Evolutionary conservation across 805 yeast species (phyloP), one percentile per base, ranked within the genome.

Genomic region (Schwanniomyces vanrijiae): DNA sequence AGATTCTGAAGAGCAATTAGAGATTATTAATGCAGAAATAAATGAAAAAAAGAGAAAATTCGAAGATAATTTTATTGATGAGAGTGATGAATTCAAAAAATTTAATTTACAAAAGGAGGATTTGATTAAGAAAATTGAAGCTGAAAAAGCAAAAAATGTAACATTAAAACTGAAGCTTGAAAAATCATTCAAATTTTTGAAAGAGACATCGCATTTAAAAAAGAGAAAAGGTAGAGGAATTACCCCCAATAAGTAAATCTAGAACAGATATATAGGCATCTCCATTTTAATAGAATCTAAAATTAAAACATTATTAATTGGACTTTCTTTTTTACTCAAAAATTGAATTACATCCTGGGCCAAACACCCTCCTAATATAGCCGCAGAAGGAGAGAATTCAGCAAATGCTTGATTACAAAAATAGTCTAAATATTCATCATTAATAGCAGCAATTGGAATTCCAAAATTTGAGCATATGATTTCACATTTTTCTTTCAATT

Each of bases 311-410:
- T 94, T 94, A 61, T 90, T 91, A 33, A 91, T 74, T 2, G 97
- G 96, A 37, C 83, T 75, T 55, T 88, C 90, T 54, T 84, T 81
- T 54, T 80, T 80, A 37, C 94, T 86, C 44, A 92, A 65, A 45
- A 77, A 82, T 67, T 94, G 94, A 40, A 94, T 86, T 11, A 90
- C 85, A 62, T 91, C 97, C 66, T 94, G 99, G 2, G 96, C 87
- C 20, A 92, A 66, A 1, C 89, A 77, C 1, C 98, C 99, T 5
- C 98, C 99, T 5, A 92, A 55, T 1, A 94, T 80, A 0, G 98
- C 95, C 4, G 94, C 82, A 0, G 84, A 84, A 1, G 97, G 96
- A 9, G 90, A 78, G 54, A 87, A 80, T 59, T 90, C 95, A 2
- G 89, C 65, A 51, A 58, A 71, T 6, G 75, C 76, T 58, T 86